Conservation (phyloP, 768 basidiomycete genomes). For the Lentinula detonsa region DNA sequence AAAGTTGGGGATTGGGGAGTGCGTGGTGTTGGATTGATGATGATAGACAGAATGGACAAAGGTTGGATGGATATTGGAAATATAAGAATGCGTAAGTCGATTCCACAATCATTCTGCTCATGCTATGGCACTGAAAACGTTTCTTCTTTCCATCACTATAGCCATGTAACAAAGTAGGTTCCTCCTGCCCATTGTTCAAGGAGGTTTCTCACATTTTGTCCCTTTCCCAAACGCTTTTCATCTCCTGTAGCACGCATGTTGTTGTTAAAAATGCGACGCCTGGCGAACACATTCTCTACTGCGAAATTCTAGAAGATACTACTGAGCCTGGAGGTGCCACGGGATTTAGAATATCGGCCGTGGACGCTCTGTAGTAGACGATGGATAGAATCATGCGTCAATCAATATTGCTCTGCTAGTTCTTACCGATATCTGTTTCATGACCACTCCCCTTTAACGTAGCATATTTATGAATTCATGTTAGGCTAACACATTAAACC, state of each 20-base stretch:
- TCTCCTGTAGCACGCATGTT: not conserved
- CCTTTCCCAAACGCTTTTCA: not conserved
- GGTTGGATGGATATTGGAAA: not conserved
- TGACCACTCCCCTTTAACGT: too few relatives aligned
- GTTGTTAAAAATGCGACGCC: not conserved
- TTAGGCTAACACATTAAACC: too few relatives aligned
- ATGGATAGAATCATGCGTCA: not conserved
- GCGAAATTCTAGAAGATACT: not conserved
- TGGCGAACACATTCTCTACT: not conserved
- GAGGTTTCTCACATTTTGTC: not conserved
- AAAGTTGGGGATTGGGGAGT: not conserved
- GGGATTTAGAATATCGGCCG: not conserved
- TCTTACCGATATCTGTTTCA: too few relatives aligned
- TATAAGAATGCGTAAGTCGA: not conserved
- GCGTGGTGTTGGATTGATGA: not conserved
- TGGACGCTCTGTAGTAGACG: not conserved
- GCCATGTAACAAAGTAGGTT: not conserved
- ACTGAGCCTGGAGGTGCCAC: not conserved
- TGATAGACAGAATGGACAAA: not conserved
- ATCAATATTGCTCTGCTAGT: not conserved
- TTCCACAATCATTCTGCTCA: too few relatives aligned
- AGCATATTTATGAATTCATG: too few relatives aligned
- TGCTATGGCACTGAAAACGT: not conserved
- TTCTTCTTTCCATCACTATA: not conserved
- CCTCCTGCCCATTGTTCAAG: not conserved